Base-by-base conservation (phyloP, 768 basidiomycete species). In the Suillus hirtellus region DNA sequence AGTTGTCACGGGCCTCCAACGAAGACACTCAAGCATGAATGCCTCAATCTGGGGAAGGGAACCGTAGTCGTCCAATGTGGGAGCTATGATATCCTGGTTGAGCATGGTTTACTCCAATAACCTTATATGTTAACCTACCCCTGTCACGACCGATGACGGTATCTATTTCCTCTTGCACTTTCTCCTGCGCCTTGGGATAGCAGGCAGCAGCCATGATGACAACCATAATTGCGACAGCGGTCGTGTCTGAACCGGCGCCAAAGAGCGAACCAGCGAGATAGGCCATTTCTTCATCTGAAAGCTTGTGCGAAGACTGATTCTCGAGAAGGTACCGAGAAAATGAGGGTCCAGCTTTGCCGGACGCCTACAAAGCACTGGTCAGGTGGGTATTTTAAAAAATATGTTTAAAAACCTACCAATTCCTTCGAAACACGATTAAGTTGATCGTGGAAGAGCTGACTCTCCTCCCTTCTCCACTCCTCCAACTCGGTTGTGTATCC, bases 221-320 rank as follows among this genome's bases (percentile, higher is more conserved):
- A 46, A 86, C 75, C 66, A 82, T 83, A 63, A 88, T 84, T 0
- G 82, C 86, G 12, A 84, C 81, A 4, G 86, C 84, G 10, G 85
- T 88, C 67, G 87, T 89, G 66, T 88, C 88, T 0, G 84, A 82
- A 15, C 88, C 88, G 40, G 87, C 87, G 31, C 88, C 88, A 64
- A 86, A 89, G 73, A 89, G 83, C 44, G 81, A 80, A 0, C 88
- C 88, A 0, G 84, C 83, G 31, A 89, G 80, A 69, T 89, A 89
- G 0, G 87, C 83, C 34, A 82, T 80, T 68, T 89, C 87, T 60
- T 83, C 77, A 60, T 84, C 77, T 3, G 85, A 80, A 11, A 88
- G 79, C 12, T 80, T 82, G 54, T 85, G 81, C 53, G 84, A 80
- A 1, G 69, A 63, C 67, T 88, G 85, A 19, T 81, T 81, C 65